Conservation (phyloP, 805 yeast species). For the Starmerella lactis-condensi region DNA sequence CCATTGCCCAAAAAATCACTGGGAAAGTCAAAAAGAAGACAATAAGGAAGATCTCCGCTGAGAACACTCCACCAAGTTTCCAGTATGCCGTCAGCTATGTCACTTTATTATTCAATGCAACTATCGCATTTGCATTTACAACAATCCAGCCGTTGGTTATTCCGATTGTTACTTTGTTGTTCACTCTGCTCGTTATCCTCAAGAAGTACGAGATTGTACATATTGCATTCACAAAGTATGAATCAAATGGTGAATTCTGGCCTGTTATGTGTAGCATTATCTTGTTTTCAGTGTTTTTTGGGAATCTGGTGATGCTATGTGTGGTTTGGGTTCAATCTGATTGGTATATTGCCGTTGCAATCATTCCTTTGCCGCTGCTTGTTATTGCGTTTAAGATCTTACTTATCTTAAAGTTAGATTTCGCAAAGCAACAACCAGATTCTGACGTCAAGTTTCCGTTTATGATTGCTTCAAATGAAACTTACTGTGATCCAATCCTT, state of each 20-base stretch:
- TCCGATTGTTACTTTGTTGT: constrained; percentile 20
- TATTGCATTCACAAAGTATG: constrained; percentile 23
- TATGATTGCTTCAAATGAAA: too few species aligned
- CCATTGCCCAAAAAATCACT: too few species aligned
- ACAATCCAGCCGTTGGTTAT: constrained; percentile 25
- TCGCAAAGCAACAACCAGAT: too few species aligned
- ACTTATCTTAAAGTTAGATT: constrained; percentile 9
- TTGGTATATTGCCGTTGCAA: constrained; percentile 20
- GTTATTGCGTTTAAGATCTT: constrained; percentile 20
- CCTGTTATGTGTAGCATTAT: constrained; percentile 21
- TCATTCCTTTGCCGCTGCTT: constrained; percentile 19
- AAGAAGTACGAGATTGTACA: constrained; percentile 23
- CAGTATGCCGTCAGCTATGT: constrained; percentile 22
- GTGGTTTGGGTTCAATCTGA: constrained; percentile 25
- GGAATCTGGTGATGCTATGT: constrained; percentile 23
- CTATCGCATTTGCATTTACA: constrained; percentile 24
- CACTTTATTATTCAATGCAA: constrained; percentile 21
- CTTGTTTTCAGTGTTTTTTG: constrained; percentile 22
- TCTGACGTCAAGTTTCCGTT: too few species aligned
- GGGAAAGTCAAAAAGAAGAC: constrained; percentile 17
- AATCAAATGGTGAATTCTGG: constrained; percentile 25
- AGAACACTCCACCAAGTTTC: constrained; percentile 22
- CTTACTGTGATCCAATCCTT: too few species aligned
- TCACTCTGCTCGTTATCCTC: constrained; percentile 19
- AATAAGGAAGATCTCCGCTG: constrained; percentile 20